Conservation (phyloP, 441 rosid species). For the Populus trichocarpa region DNA sequence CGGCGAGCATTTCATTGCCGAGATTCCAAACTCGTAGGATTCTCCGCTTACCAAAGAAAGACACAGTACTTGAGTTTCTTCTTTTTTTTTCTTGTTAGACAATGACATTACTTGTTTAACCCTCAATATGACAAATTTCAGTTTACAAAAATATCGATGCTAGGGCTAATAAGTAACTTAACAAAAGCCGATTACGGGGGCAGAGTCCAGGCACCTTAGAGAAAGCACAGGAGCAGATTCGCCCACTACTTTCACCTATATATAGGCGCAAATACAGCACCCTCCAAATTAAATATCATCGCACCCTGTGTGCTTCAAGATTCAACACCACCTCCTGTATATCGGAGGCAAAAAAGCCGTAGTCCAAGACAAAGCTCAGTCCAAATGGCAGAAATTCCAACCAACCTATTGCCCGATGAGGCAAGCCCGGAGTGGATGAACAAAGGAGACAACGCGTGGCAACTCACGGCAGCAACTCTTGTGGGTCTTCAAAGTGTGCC, state of each 20-base stretch:
- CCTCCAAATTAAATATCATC: neutral
- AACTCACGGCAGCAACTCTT: conserved; percentile 57
- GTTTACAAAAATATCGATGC: neutral
- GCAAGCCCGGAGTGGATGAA: conserved; percentile 45
- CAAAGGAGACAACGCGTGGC: conserved; percentile 69
- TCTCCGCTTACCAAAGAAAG: conserved; percentile 1
- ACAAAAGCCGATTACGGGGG: neutral
- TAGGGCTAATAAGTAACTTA: neutral
- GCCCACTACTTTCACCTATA: conserved; percentile 1
- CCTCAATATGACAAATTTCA: neutral
- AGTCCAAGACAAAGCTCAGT: neutral
- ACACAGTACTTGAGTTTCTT: neutral
- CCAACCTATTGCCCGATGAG: conserved; percentile 27
- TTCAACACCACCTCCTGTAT: neutral
- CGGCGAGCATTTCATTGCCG: conserved; percentile 21
- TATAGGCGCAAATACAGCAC: neutral
- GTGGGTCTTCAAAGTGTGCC: conserved; percentile 66
- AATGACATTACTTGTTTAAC: neutral
- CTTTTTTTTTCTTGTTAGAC: neutral
- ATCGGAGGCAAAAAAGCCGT: neutral
- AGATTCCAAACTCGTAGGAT: conserved; percentile 9
- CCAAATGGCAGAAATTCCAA: conserved; percentile 25
- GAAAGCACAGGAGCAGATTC: neutral
- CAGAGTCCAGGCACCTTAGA: conserved; percentile 11
- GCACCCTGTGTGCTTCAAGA: neutral